Evolutionary conservation across 2,329 filamentous ascomycete genomes (phyloP).

Genomic region (Colletotrichum eremochloae): DNA sequence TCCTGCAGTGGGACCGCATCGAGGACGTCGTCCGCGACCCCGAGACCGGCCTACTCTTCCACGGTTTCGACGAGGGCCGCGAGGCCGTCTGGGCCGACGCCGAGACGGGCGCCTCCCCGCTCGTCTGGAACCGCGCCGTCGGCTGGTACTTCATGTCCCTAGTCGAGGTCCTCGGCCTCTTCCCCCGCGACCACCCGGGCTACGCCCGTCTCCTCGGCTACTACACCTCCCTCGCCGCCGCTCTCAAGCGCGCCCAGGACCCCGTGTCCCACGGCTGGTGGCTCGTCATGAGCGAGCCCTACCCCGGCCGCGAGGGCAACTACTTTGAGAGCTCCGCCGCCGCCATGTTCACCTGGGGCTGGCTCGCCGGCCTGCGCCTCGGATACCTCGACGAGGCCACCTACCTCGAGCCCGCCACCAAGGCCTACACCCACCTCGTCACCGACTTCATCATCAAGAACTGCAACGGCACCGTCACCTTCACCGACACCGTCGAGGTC

Average conservation of each 20-base stretch:
- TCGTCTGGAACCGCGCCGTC: slow-evolving; percentile 65
- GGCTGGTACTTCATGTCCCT: slow-evolving; percentile 68
- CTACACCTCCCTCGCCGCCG: slow-evolving; percentile 56
- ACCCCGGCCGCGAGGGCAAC: slow-evolving; percentile 64
- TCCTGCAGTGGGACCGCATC: slow-evolving; percentile 60
- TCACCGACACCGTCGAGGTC: slow-evolving; percentile 65
- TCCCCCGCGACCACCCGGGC: slow-evolving; percentile 54
- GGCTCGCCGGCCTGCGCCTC: slow-evolving; percentile 58
- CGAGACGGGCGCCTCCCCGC: slow-evolving; percentile 62
- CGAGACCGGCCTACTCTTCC: slow-evolving; percentile 60
- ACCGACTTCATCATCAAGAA: slow-evolving; percentile 59
- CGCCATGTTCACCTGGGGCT: slow-evolving; percentile 69
- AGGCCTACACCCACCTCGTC: slow-evolving; percentile 54
- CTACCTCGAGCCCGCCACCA: slow-evolving; percentile 46
- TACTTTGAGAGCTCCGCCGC: slow-evolving; percentile 72
- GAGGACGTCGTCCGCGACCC: slow-evolving; percentile 56
- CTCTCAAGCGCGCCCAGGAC: slow-evolving; percentile 58
- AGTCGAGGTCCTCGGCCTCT: slow-evolving; percentile 63
- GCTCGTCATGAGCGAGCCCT: slow-evolving; percentile 66
- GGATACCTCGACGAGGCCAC: slow-evolving; percentile 47
- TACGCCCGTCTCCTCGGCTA: slow-evolving; percentile 54
- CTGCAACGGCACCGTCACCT: slow-evolving; percentile 62
- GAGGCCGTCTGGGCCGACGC: slow-evolving; percentile 65
- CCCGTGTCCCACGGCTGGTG: slow-evolving; percentile 65
- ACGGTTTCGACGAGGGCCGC: slow-evolving; percentile 67